phyloP scores from a whole-genome alignment of 257 asterid genomes.

The Solanum raphanifolium region DNA sequence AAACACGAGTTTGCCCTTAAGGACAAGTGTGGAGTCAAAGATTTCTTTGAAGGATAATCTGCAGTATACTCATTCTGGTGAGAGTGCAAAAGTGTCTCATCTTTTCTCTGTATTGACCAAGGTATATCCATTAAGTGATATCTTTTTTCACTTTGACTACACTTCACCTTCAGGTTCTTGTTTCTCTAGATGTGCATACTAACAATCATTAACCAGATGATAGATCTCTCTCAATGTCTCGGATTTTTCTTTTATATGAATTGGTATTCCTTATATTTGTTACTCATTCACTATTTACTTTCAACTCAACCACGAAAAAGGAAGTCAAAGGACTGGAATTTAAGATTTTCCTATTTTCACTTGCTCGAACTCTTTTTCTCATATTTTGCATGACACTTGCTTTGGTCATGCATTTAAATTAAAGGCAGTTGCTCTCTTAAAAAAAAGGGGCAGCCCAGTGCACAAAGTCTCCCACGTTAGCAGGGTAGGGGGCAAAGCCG shows the following conservation, averaged over 20 bases:
- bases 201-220: background rate
- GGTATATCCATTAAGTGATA: constrained; percentile 32
- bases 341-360: background rate
- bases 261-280: background rate
- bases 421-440: background rate
- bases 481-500: background rate
- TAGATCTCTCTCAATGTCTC: background rate
- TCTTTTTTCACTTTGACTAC: background rate
- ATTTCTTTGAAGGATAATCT: constrained; percentile 15
- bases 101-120: constrained; percentile 52
- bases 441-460: background rate
- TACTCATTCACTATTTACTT: background rate
- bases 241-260: background rate
- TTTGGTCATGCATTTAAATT: background rate
- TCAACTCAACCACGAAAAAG: background rate
- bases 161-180: background rate
- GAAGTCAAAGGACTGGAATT: background rate
- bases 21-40: constrained; percentile 7
- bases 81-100: constrained; percentile 48
- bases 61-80: constrained; percentile 26
- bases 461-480: background rate
- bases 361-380: background rate
- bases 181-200: background rate
- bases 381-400: background rate
- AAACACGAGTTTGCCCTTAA: constrained; percentile 12